Percentiles rank a stretch among this genome's conserved stretches.
Evolutionary conservation across 805 yeast genomes (phyloP).

Genomic region (Saccharomyces kudriavzevii): DNA sequence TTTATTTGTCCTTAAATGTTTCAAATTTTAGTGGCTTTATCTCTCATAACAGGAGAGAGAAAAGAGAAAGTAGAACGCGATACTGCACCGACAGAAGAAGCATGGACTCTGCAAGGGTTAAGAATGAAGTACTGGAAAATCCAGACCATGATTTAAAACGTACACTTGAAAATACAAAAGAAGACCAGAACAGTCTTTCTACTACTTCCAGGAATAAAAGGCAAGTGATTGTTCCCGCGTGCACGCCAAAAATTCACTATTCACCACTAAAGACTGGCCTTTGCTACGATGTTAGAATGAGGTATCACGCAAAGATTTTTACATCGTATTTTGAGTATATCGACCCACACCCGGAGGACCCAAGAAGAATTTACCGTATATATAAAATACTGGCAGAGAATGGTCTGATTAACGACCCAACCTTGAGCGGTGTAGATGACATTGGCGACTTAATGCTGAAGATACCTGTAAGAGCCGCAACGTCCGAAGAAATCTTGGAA

Average conservation of each 20-base stretch:
- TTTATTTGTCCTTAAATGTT: not conserved
- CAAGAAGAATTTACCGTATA: conserved; percentile 87
- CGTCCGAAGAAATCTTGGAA: conserved; percentile 71
- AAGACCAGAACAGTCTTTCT: not conserved
- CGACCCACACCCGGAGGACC: conserved; percentile 99
- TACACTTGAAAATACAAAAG: not conserved
- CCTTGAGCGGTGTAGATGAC: conserved; percentile 56
- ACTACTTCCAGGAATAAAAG: conserved; percentile 24
- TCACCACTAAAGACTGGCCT: conserved; percentile 81
- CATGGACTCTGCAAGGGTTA: not conserved
- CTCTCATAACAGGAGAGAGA: not conserved
- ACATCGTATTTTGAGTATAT: conserved; percentile 88
- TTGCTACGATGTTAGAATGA: conserved; percentile 93
- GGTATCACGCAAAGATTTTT: conserved; percentile 91
- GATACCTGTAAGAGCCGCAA: conserved; percentile 85
- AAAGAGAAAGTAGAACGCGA: not conserved
- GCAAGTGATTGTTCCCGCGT: conserved; percentile 46
- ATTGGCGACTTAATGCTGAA: conserved; percentile 83
- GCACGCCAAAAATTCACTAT: conserved; percentile 61
- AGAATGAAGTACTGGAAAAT: not conserved
- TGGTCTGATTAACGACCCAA: conserved; percentile 76
- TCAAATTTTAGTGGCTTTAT: not conserved
- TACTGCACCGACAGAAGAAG: not conserved
- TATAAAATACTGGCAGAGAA: conserved; percentile 91
- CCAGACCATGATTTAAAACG: not conserved